Base-by-base conservation (phyloP, 2,329 filamentous ascomycete species). In the Alternaria conjuncta region DNA sequence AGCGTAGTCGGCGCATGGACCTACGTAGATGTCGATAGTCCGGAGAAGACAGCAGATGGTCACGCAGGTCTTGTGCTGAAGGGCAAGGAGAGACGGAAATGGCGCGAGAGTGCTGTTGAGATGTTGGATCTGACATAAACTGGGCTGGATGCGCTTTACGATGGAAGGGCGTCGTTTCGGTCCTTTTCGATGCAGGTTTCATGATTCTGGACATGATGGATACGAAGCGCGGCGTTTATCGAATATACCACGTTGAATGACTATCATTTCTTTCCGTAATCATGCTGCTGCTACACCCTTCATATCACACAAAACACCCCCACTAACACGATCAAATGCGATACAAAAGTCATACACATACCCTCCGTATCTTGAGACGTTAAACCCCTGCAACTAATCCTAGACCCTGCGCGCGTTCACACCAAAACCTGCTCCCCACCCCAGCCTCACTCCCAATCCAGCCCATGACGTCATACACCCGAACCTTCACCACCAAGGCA, bases 31-130 rank as follows among this genome's bases (percentile, higher is more conserved):
- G 64, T 61, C 2, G 68, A 74, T 21, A 73, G 70, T 43, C 68
- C 63, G 2, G 58, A 43, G 50, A 69, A 62, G 9, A 47, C 45
- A 3, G 60, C 4, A 12, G 62, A 32, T 7, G 55, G 28, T 11
- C 12, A 32, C 4, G 47, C 25, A 5, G 60, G 41, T 0, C 20
- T 47, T 9, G 55, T 67, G 20, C 44, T 57, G 23, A 75, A 72
- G 57, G 74, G 70, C 15, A 76, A 69, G 44, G 71, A 71, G 60
- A 70, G 75, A 58, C 62, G 71, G 46, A 70, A 64, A 55, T 80
- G 78, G 78, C 66, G 78, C 43, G 76, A 78, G 58, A 81, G 79
- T 26, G 73, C 77, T 47, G 71, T 81, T 43, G 76, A 79, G 57
- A 61, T 78, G 45, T 58, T 81, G 57, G 78, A 81, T 68, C 53